Percentiles rank a stretch among this genome's conserved stretches.
phyloP scores from a whole-genome alignment of 2,329 filamentous ascomycete genomes.

The Ascochyta pisi region DNA sequence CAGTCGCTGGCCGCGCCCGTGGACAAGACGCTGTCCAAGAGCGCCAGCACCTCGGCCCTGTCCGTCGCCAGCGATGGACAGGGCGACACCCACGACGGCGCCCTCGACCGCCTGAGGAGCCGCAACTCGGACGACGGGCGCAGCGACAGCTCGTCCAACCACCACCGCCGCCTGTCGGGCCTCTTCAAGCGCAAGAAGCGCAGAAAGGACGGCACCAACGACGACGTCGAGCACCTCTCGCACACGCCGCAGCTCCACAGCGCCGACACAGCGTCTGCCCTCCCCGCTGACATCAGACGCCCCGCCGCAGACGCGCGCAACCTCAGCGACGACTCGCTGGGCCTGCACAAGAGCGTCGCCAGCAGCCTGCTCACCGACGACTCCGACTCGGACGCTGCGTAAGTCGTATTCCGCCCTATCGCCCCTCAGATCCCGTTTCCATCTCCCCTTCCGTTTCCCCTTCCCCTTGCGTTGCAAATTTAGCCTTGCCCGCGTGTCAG shows the following conservation, averaged over 20 bases:
- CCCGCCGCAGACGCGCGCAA: constrained; percentile 23
- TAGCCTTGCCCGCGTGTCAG: constrained; percentile 10
- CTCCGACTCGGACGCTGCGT: constrained; percentile 56
- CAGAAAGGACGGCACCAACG: constrained; percentile 37
- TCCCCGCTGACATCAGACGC: constrained; percentile 18
- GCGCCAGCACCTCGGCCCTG: constrained; percentile 37
- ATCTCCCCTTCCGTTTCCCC: background rate
- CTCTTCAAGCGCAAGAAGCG: constrained; percentile 58
- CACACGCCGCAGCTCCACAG: constrained; percentile 16
- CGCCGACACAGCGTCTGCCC: background rate
- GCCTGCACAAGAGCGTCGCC: constrained; percentile 52
- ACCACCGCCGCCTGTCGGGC: constrained; percentile 58
- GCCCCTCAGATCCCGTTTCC: constrained; percentile 5
- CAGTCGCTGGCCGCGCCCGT: constrained; percentile 34
- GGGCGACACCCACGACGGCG: constrained; percentile 47
- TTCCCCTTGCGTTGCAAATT: constrained; percentile 12
- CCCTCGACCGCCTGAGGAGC: constrained; percentile 50
- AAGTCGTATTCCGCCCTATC: constrained; percentile 45
- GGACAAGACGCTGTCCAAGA: constrained; percentile 28
- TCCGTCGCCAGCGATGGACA: constrained; percentile 42
- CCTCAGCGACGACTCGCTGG: constrained; percentile 52
- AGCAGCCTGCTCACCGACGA: constrained; percentile 61
- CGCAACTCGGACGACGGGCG: constrained; percentile 50
- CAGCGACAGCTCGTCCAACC: constrained; percentile 50
- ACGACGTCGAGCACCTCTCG: constrained; percentile 22